Base-by-base conservation (phyloP, 768 basidiomycete genomes). In the Mycena kentingensis region DNA sequence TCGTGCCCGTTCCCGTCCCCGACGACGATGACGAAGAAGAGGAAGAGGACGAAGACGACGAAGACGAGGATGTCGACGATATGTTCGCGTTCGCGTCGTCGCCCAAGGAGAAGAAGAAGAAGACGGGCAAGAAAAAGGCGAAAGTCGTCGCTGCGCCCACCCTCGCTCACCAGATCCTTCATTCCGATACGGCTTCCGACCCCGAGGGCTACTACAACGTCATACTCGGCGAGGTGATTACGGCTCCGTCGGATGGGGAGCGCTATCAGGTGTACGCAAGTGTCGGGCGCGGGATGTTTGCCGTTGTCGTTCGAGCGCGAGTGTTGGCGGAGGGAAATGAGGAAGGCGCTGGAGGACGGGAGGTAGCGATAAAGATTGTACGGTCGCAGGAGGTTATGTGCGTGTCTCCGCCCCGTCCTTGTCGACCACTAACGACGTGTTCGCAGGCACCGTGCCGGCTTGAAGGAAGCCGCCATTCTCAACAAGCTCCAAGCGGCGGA, bases 251-350 rank as follows among this genome's bases (percentile, higher is more conserved):
- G 19, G 95, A 97, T 63, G 83, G 86, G 24, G 94, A 91, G 5
- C 82, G 89, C 35, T 99, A 98, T 66, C 93, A 97, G 67, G 93
- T 99, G 10, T 94, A 90, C 60, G 93, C 92, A 42, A 90, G 84
- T 42, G 77, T 98, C n/a, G 97, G 97, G 16, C 95, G 96, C 67
- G 97, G 97, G 42, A 99, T 99, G 96, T 99, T 98, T 67, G 93
- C 94, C 42, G 93, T 91, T 50, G 97, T 99, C 44, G 93, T 98
- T 24, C 83, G 90, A 39, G 96, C 95, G 8, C 84, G 92, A 27
- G 80, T 93, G 10, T 74, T 95, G 13, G 32, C 58, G 13, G 49
- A 51, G 19, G 54, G 44, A 18, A 50, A 56, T n/a, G n/a, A 31
- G 79, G 83, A 34, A 74, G 76, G 44, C 7, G 76, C 76, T 41